Base-by-base conservation (phyloP, 2,329 filamentous ascomycete species). In the Arthroderma sp. region DNA sequence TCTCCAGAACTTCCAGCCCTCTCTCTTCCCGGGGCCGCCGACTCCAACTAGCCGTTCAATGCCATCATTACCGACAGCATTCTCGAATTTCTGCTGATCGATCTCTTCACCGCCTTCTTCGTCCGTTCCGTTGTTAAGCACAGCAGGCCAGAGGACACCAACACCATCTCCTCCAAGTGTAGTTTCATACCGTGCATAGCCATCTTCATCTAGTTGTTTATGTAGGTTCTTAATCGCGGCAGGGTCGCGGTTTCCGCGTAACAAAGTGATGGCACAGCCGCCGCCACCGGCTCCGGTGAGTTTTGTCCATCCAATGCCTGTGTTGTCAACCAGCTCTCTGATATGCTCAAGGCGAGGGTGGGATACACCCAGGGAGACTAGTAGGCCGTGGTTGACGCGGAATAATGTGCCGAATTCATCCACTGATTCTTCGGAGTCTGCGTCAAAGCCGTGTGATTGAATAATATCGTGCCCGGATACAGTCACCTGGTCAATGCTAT, bases 231-330 rank as follows among this genome's bases (percentile, higher is more conserved):
- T 64, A 29, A 93, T 65, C 54, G 75, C 75, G 49, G 75, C 68
- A 10, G 60, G 55, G 5, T 75, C 59, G 1, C 75, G 69, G 29
- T 76, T 77, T 0, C 85, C 83, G 51, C 82, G 83, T 40, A 98
- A 71, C 3, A 98, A 70, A 0, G 89, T 93, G 54, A 98, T 96
- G 3, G 88, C 89, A 64, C 93, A 96, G 2, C 91, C 91, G 46
- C 91, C 93, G 8, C 91, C 93, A 22, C 91, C 91, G 1, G 91
- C 91, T 31, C 91, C 91, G 0, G 91, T 98, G 46, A 98, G 74
- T 63, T 98, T 98, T 8, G 91, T 95, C 88, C 88, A 98, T 29
- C 91, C 91, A 45, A 95, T 83, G 36, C 82, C 83, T 46, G 86
- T 77, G 54, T 91, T 80, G 53, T 98, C 89, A 40, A 94, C 83